These are phyloP conservation scores for Casuarina glauca DNA, from an alignment of 306 rosid genomes.

Conservation along the genomic window DNA sequence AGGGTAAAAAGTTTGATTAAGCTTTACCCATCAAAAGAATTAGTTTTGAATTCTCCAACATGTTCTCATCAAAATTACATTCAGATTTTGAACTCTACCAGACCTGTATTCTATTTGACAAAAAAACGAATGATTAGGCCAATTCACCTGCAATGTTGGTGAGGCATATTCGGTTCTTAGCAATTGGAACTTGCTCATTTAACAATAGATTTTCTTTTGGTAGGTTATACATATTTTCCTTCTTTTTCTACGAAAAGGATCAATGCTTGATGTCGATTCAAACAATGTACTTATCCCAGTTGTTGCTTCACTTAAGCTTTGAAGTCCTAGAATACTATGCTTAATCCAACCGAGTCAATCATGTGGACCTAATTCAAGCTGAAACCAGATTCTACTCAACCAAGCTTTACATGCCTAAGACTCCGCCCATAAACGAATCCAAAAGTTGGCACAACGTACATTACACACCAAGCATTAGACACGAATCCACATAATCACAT, in stretches of 20 bases:
- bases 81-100: background rate
- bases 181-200: background rate
- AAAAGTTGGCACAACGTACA: background rate
- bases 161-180: background rate
- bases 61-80: background rate
- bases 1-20: background rate
- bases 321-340: background rate
- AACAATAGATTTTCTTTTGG: background rate
- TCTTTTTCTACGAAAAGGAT: no score
- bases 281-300: background rate
- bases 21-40: no score
- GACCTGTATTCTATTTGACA: background rate
- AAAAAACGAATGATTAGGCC: background rate
- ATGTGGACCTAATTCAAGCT: background rate
- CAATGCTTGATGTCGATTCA: no score
- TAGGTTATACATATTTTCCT: background rate
- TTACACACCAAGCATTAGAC: background rate
- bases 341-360: background rate
- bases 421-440: background rate
- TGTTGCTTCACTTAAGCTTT: background rate
- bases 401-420: background rate
- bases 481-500: background rate
- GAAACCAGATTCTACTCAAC: background rate
- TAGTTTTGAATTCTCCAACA: background rate
- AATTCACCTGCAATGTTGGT: background rate